Percentiles rank a stretch among this genome's conserved stretches.
Evolutionary conservation across 2,329 filamentous ascomycete genomes (phyloP).

Genomic region (Fusarium scirpi): DNA sequence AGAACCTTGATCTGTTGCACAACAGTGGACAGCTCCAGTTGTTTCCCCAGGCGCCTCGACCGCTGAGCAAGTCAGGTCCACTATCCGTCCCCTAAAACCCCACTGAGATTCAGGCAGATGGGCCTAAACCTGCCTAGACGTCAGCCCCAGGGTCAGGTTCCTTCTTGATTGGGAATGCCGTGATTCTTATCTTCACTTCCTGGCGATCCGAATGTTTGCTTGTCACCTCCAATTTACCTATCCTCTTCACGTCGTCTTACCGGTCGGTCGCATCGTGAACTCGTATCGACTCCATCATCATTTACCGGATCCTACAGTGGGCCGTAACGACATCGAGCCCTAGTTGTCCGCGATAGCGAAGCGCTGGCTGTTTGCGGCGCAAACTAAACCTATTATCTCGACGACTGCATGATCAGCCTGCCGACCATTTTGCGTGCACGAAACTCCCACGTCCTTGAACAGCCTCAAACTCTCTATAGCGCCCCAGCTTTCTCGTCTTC

Average conservation of each 20-base stretch:
- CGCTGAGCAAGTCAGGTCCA: slow-evolving; percentile 24
- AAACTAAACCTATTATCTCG: slow-evolving; percentile 26
- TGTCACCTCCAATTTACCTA: slow-evolving; percentile 13
- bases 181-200: slow-evolving; percentile 38
- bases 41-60: slow-evolving; percentile 31
- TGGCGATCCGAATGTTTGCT: slow-evolving; percentile 33
- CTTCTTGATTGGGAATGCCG: slow-evolving; percentile 40
- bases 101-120: slow-evolving; percentile 32
- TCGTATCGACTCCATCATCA: slow-evolving; percentile 8
- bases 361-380: slow-evolving; percentile 36
- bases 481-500: background rate
- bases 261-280: background rate
- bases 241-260: slow-evolving; percentile 2
- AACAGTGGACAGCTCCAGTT: slow-evolving; percentile 15
- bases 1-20: background rate
- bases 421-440: slow-evolving; percentile 5
- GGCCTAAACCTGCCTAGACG: slow-evolving; percentile 37
- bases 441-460: background rate
- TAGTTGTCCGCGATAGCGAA: slow-evolving; percentile 32
- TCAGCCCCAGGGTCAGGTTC: slow-evolving; percentile 37
- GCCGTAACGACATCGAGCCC: slow-evolving; percentile 26
- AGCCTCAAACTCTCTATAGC: background rate
- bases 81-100: slow-evolving; percentile 24
- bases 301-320: slow-evolving; percentile 5
- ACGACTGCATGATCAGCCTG: slow-evolving; percentile 24